Conservation (phyloP, 164 flowering plant species). For the Santalum album region DNA sequence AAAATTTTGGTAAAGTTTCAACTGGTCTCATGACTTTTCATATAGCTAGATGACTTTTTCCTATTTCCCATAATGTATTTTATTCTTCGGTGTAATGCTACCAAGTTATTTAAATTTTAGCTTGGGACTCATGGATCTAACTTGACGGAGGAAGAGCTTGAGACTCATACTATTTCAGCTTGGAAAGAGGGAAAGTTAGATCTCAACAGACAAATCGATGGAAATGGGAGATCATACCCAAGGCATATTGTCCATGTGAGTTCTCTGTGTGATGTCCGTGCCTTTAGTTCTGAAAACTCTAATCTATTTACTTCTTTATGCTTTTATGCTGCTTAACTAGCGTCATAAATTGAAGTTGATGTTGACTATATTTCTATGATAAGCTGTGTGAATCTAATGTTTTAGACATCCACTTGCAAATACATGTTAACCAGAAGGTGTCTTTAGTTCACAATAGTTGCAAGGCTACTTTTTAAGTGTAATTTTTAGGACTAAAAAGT, state of each 20-base stretch:
- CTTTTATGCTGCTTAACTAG: not conserved
- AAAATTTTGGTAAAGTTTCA: not conserved
- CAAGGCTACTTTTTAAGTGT: too few species aligned
- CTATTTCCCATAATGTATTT: not conserved
- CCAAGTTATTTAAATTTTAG: not conserved
- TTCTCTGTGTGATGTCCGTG: not conserved
- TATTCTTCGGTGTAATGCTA: not conserved
- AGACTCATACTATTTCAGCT: constrained; percentile 83
- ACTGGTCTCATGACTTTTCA: not conserved
- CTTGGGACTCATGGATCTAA: constrained; percentile 23
- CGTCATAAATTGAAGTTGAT: too few species aligned
- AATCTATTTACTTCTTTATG: not conserved
- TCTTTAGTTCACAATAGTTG: too few species aligned
- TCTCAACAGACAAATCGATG: constrained; percentile 45
- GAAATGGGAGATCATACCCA: constrained; percentile 28
- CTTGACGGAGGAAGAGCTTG: constrained; percentile 93
- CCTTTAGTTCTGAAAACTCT: not conserved
- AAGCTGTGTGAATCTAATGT: too few species aligned
- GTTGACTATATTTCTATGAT: too few species aligned
- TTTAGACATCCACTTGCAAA: too few species aligned
- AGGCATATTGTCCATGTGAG: constrained; percentile 68
- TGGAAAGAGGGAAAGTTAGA: constrained; percentile 85
- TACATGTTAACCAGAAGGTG: too few species aligned
- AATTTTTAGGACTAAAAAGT: too few species aligned
- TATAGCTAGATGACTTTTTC: not conserved